Conservation (phyloP, 2,329 filamentous ascomycete genomes). For the Fusarium mangiferae region DNA sequence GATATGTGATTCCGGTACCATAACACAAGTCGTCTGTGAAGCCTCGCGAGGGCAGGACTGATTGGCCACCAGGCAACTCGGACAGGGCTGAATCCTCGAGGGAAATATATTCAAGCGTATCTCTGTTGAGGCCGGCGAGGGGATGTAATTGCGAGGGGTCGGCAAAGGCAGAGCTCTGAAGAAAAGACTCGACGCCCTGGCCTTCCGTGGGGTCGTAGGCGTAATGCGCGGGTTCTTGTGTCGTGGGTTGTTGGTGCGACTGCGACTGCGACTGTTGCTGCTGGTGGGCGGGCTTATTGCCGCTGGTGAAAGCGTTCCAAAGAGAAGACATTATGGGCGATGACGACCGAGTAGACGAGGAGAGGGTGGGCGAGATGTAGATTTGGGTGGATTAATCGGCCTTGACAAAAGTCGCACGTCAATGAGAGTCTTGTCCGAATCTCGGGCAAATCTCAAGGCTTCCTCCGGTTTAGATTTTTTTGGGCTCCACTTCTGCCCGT, state of each 20-base stretch:
- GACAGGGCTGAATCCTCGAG: slow-evolving; percentile 92
- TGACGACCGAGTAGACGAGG: slow-evolving; percentile 21
- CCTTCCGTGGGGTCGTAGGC: slow-evolving; percentile 77
- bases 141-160: slow-evolving; percentile 93
- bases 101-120: slow-evolving; percentile 92
- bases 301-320: slow-evolving; percentile 71
- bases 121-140: slow-evolving; percentile 90
- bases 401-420: slow-evolving; percentile 38
- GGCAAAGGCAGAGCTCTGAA: slow-evolving; percentile 78
- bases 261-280: slow-evolving; percentile 54
- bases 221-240: slow-evolving; percentile 62
- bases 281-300: slow-evolving; percentile 60
- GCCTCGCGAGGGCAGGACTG: slow-evolving; percentile 90
- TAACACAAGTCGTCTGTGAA: slow-evolving; percentile 99
- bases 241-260: slow-evolving; percentile 46
- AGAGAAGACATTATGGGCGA: slow-evolving; percentile 62
- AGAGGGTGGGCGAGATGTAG: slow-evolving; percentile 31
- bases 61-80: slow-evolving; percentile 85
- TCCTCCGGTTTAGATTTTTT: slow-evolving; percentile 45
- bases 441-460: slow-evolving; percentile 41
- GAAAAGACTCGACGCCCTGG: slow-evolving; percentile 87
- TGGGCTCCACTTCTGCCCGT: slow-evolving; percentile 38
- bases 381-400: slow-evolving; percentile 29
- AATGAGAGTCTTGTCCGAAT: slow-evolving; percentile 38
- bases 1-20: slow-evolving; percentile 93